A percentile compares a stretch with the other conserved stretches of the same genome.
phyloP scores from a whole-genome alignment of 805 yeast species.

The Clavispora carvajalis region DNA sequence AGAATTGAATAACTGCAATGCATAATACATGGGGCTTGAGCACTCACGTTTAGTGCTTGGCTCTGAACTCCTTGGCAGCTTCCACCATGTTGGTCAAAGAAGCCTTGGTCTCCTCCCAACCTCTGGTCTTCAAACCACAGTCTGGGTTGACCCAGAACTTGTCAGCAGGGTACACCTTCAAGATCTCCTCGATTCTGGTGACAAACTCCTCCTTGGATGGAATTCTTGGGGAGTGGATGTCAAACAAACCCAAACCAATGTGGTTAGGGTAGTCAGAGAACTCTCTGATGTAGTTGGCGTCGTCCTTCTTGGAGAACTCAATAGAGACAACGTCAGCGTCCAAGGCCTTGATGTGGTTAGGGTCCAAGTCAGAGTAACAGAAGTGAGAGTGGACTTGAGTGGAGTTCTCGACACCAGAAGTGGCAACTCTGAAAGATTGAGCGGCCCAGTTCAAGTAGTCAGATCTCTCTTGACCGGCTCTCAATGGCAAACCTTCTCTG shows the following conservation, averaged over 20 bases:
- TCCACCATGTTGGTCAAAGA: slow-evolving; percentile 98
- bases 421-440: slow-evolving; percentile 98
- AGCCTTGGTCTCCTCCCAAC: slow-evolving; percentile 95
- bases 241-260: slow-evolving; percentile 98
- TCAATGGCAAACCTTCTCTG: slow-evolving; percentile 99
- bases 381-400: slow-evolving; percentile 99
- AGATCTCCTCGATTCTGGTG: slow-evolving; percentile 86
- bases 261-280: slow-evolving; percentile 99
- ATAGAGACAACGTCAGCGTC: slow-evolving; percentile 99
- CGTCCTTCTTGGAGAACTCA: slow-evolving; percentile 99
- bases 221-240: slow-evolving; percentile 99
- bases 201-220: slow-evolving; percentile 97
- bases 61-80: slow-evolving; percentile 90
- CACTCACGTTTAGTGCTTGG: slow-evolving; percentile 27
- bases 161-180: slow-evolving; percentile 95
- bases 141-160: slow-evolving; percentile 99
- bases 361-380: slow-evolving; percentile 99
- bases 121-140: slow-evolving; percentile 99
- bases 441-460: slow-evolving; percentile 99
- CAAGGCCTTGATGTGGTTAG: slow-evolving; percentile 98
- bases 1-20: slow-evolving; percentile 38
- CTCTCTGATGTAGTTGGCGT: slow-evolving; percentile 96
- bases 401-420: slow-evolving; percentile 91
- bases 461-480: slow-evolving; percentile 95
- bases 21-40: slow-evolving; percentile 8